A percentile compares a stretch with the other conserved stretches of the same genome.
These are phyloP conservation scores for Penicillium sp. DNA, from an alignment of 2,329 filamentous ascomycete species.

Conservation along the genomic window DNA sequence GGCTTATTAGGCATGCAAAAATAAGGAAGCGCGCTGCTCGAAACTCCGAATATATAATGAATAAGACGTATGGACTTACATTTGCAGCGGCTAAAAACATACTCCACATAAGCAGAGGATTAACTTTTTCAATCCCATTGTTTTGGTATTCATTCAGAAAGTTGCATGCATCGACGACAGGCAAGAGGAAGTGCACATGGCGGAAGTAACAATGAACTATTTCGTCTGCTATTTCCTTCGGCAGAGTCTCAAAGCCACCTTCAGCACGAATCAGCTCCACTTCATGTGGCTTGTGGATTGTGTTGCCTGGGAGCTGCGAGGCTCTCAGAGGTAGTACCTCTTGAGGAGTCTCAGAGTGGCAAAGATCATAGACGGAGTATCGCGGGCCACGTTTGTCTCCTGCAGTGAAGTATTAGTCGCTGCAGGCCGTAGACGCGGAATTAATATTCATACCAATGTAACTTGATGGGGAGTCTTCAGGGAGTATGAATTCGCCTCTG, in stretches of 20 bases:
- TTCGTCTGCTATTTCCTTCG: background rate
- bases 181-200: slow-evolving; percentile 2
- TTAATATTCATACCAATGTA: slow-evolving; percentile 1
- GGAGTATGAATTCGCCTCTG: background rate
- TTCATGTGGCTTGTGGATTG: background rate
- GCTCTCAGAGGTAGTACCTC: background rate
- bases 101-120: slow-evolving; percentile 1
- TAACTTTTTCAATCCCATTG: background rate
- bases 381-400: slow-evolving; percentile 3
- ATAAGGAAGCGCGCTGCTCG: background rate
- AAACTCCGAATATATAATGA: no score
- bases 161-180: background rate
- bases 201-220: background rate
- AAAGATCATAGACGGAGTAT: slow-evolving; percentile 7
- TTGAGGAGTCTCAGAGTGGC: slow-evolving; percentile 3
- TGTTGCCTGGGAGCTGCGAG: background rate
- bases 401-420: background rate
- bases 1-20: background rate
- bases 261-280: background rate
- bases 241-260: background rate
- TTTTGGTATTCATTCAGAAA: background rate
- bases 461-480: background rate
- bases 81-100: slow-evolving; percentile 6
- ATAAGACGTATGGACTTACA: background rate
- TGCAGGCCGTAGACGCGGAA: no score